Conservation (phyloP, 139 green algal genomes). For the Cymbomonas tetramitiformis region DNA sequence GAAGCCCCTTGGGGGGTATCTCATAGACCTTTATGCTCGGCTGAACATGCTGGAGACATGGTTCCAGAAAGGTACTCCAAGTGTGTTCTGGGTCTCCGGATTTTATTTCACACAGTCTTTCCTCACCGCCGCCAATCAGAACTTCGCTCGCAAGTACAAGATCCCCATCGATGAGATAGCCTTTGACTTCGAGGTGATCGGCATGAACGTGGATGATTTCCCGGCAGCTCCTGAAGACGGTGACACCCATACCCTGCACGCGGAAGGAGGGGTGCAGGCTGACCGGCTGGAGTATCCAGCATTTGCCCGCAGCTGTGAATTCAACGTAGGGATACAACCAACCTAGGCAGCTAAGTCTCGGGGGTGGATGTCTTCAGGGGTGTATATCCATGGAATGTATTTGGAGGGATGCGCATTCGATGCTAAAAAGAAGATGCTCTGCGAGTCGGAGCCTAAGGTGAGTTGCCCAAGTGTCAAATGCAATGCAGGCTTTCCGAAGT, state of each 20-base stretch:
- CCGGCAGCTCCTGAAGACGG: constrained; percentile 37
- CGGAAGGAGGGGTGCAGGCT: constrained; percentile 23
- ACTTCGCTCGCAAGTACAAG: constrained; percentile 50
- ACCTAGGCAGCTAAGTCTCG: too few relatives aligned
- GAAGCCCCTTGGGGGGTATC: constrained; percentile 59
- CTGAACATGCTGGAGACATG: constrained; percentile 25
- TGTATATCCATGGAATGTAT: constrained; percentile 30
- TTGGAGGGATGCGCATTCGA: constrained; percentile 30
- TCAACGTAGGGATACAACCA: too few relatives aligned
- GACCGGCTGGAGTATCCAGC: too few relatives aligned
- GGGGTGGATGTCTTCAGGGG: too few relatives aligned
- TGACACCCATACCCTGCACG: too few relatives aligned
- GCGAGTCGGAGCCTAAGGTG: constrained; percentile 22
- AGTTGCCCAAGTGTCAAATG: too few relatives aligned
- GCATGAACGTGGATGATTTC: constrained; percentile 35
- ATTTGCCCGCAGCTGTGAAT: too few relatives aligned
- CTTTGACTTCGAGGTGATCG: constrained; percentile 40
- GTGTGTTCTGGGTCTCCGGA: constrained; percentile 56
- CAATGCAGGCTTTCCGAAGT: too few relatives aligned
- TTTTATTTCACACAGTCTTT: constrained; percentile 57
- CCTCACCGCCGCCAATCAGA: constrained; percentile 34
- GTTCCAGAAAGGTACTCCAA: constrained; percentile 39
- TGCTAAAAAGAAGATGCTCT: constrained; percentile 10
- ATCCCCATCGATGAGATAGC: constrained; percentile 33
- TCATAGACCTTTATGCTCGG: constrained; percentile 42